Percentiles rank a stretch among this genome's conserved stretches.
Evolutionary conservation across 148 eudicot genomes (phyloP).

Genomic region (Fallopia convolvulus): DNA sequence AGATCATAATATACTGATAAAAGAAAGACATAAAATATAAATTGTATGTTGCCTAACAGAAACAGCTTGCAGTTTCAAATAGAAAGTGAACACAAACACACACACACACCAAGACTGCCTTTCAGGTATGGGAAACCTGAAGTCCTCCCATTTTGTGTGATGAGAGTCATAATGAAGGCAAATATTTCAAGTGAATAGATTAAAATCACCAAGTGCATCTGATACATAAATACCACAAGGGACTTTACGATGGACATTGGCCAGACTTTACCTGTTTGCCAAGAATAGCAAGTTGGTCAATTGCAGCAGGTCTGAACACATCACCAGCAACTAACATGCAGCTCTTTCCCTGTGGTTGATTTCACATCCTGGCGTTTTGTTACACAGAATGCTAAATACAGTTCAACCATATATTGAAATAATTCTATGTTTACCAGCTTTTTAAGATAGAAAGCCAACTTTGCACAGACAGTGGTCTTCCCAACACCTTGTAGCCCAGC

Average conservation of each 20-base stretch:
- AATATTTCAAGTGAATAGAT: constrained; percentile 5
- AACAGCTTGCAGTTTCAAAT: not conserved
- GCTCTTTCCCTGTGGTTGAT: constrained; percentile 67
- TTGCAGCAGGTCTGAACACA: constrained; percentile 98
- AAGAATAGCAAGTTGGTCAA: constrained; percentile 84
- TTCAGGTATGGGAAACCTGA: not conserved
- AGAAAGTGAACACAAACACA: not conserved
- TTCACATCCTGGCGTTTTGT: constrained; percentile 1
- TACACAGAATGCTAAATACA: not conserved
- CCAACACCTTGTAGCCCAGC: constrained; percentile 99
- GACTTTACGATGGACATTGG: not conserved
- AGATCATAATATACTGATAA: not conserved
- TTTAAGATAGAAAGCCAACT: constrained; percentile 86
- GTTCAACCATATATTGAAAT: not conserved
- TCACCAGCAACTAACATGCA: constrained; percentile 99
- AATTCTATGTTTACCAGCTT: constrained; percentile 48
- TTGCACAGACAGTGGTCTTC: constrained; percentile 94
- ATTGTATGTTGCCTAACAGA: not conserved
- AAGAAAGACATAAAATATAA: not conserved
- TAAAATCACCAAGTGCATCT: constrained; percentile 27
- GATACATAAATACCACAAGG: not conserved
- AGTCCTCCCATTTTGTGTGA: not conserved
- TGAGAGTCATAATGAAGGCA: not conserved
- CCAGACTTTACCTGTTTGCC: constrained; percentile 64
- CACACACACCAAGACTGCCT: not conserved